Base-by-base conservation (phyloP, 2,329 filamentous ascomycete species). In the Corinectria fuckeliana region DNA sequence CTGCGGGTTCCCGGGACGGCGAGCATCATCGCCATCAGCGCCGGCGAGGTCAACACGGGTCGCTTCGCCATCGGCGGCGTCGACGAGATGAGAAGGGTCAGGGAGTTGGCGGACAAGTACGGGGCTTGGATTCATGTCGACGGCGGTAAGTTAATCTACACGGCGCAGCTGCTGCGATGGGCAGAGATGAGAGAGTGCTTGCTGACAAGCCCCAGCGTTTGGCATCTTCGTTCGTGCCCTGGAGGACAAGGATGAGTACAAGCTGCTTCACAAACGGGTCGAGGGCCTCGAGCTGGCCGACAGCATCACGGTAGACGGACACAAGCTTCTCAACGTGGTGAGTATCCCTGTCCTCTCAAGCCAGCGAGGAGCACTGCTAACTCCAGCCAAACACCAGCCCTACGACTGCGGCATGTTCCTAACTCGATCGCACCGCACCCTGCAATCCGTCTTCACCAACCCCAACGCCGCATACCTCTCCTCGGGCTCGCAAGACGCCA, bases 371-470 rank as follows among this genome's bases (percentile, higher is more conserved):
- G 7, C 41, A 11, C 48, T 20, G 10, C 62, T 65, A 44, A 70
- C 44, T 28, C 50, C 49, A 23, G 20, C 50, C 49, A 23, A 21
- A 30, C 50, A 18, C 23, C 52, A 88, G 83, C 93, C 94, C 0
- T 97, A 97, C 69, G 94, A 97, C 75, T 93, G 90, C 69, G 94
- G 93, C 41, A 90, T 97, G 76, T 96, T 97, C 81, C 85, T 96
- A 68, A 92, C 88, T 50, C 86, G 87, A 16, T 85, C 90, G 62
- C 77, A 84, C 7, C 69, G 76, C 3, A 78, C 86, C 11, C 83
- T 89, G 1, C 80, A 77, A 55, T 73, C 82, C 26, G 88, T 93
- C 9, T 96, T 94, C 76, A 82, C 85, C 60, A 97, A 97, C 75
- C 87, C 91, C 28, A 93, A 93, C 72, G 93, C 94, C 2, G 91